These are phyloP conservation scores for Rhodotorula babjevae DNA, from an alignment of 768 basidiomycete genomes.

Conservation along the genomic window DNA sequence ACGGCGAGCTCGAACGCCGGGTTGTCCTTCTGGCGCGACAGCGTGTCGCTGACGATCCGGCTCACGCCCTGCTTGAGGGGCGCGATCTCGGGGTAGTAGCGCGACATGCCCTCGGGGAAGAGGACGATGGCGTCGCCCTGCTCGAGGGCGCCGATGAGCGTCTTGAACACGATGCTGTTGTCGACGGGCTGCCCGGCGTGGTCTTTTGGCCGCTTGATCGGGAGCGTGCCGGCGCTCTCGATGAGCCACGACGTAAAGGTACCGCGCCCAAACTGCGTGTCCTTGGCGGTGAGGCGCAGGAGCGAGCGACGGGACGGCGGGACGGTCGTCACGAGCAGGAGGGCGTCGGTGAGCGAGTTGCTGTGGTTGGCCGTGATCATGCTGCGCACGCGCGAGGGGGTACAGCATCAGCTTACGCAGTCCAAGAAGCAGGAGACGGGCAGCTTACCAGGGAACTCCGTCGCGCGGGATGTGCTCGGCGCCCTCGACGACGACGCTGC, in stretches of 20 bases:
- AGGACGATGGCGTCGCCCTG: conserved; percentile 52
- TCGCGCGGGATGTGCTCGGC: conserved; percentile 63
- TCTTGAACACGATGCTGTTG: conserved; percentile 65
- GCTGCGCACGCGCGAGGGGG: conserved; percentile 48
- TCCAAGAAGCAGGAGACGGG: too few species aligned
- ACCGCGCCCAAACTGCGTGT: conserved; percentile 72
- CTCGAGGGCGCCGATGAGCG: conserved; percentile 51
- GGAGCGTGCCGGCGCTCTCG: conserved; percentile 79
- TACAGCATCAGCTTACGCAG: not conserved
- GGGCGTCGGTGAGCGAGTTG: conserved; percentile 78
- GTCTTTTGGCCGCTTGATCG: conserved; percentile 68
- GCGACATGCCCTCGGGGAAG: conserved; percentile 80
- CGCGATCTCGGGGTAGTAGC: conserved; percentile 80
- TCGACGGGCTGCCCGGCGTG: conserved; percentile 55
- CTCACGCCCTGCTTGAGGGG: conserved; percentile 85
- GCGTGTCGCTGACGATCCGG: conserved; percentile 70
- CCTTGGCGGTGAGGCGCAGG: conserved; percentile 79
- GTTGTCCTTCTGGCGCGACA: conserved; percentile 62
- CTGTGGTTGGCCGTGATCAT: conserved; percentile 82
- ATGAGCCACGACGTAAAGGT: conserved; percentile 90
- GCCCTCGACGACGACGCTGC: conserved; percentile 79
- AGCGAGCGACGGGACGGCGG: conserved; percentile 62
- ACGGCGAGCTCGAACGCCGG: conserved; percentile 62
- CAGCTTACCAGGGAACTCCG: conserved; percentile 66
- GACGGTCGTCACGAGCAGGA: conserved; percentile 69